Base-by-base conservation (phyloP, 306 rosid genomes). In the Rubus parviflorus region DNA sequence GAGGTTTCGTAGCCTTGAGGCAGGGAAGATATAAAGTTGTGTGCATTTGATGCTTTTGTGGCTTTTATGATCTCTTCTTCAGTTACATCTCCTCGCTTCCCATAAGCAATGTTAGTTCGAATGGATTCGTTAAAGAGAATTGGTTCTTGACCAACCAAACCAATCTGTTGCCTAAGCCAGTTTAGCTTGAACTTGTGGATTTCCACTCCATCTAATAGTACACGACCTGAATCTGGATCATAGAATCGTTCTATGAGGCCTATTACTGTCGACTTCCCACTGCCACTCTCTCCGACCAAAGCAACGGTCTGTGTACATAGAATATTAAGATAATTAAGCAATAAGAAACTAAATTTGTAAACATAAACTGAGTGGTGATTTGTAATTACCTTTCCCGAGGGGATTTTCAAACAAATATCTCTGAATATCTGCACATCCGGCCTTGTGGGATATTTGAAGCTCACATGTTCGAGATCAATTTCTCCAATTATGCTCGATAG, bases 241-340 rank as follows among this genome's bases (percentile, higher is more conserved):
- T 95, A 95, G 48, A 95, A 95, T 79, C 97, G 83, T 88, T 95
- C 93, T 19, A 90, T 73, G 4, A 92, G 90, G 71, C 93, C 82
- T 10, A 95, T 92, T 9, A 88, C 83, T 52, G 97, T 92, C 23
- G 97, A 95, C 82, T 95, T 92, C 49, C 97, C 98, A 58, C 97
- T 85, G 3, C 98, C 98, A 73, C 97, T 95, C 80, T 92, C 98
- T 77, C 97, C 97, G 48, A 95, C 98, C 86, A 95, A 83, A 20
- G 98, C 98, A 68, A 89, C 86, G 47, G 92, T 88, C 98, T 90
- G 75, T 79, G 40, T 12, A 83, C 11, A 65, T 15, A 60, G 7
- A 43, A 23, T 38, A 16, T 14, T 12, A 42, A 19, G 77, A 11
- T 20, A 67, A 30, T 30, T 30, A 30, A 68, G 52, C 1, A 58